Conservation (phyloP, 176 grass and related monocot species). For the Puya raimondii region DNA sequence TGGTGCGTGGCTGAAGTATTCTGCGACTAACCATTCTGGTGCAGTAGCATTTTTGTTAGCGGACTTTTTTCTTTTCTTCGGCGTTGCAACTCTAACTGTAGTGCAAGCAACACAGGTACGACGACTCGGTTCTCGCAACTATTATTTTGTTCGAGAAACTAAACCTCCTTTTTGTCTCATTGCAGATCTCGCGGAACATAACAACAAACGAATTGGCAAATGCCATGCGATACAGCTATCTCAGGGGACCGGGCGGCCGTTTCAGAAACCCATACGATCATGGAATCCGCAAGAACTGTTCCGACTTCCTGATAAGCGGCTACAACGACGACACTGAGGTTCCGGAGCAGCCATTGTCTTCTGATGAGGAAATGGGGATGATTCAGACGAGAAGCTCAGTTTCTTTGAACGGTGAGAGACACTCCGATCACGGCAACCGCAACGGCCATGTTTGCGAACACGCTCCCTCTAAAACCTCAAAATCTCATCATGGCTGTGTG, state of each 20-base stretch:
- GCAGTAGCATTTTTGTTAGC: conserved; percentile 54
- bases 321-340: conserved; percentile 64
- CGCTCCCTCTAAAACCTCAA: conserved; percentile 33
- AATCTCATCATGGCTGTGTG: conserved; percentile 20
- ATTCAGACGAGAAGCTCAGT: conserved; percentile 37
- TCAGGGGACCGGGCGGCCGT: conserved; percentile 70
- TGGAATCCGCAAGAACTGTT: conserved; percentile 82
- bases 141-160: neutral
- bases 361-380: conserved; percentile 68
- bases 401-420: conserved; percentile 39
- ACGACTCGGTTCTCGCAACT: neutral
- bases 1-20: conserved; percentile 66
- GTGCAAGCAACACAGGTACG: conserved; percentile 90
- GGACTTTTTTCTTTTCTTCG: conserved; percentile 82
- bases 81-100: conserved; percentile 59
- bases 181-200: conserved; percentile 87
- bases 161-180: conserved; percentile 14
- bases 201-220: conserved; percentile 98
- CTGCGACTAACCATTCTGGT: conserved; percentile 55
- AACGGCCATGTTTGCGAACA: conserved; percentile 49
- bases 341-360: conserved; percentile 14
- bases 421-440: conserved; percentile 39
- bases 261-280: conserved; percentile 92
- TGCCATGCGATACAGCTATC: conserved; percentile 76
- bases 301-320: conserved; percentile 74